Evolutionary conservation across 2,329 filamentous ascomycete species (phyloP), one percentile per base, ranked within the genome.

Genomic region (Macrophomina tecta): DNA sequence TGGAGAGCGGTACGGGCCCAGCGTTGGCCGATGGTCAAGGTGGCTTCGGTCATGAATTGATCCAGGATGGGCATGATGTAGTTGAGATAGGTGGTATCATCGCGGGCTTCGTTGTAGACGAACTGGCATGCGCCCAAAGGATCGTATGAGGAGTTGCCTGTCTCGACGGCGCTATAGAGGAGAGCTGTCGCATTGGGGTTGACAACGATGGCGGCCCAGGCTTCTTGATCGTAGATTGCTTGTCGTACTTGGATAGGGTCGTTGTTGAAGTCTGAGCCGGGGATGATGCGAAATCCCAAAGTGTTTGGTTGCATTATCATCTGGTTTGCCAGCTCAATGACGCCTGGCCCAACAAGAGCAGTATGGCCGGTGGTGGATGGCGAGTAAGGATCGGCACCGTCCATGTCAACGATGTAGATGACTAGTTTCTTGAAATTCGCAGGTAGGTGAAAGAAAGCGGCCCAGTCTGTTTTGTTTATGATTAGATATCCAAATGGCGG

Each of bases 371-470:
- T 80, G 16, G 67, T 61, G 11, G 55, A 60, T 34, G 12, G 8
- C 69, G 80, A 72, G 69, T 85, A 88, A 1, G 86, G 86, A 1
- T 83, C 78, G 53, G 82, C 81, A 4, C 84, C 85, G 72, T 91
- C 88, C 69, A 90, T 89, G 73, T 90, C 86, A 34, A 90, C 87
- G 1, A 90, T 83, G 68, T 85, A 84, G 8, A 90, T 80, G 3
- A 79, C 81, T 7, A 90, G 74, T 0, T 78, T 75, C 2, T 76
- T 77, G 18, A 84, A 76, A 63, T 85, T 87, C 52, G 78, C 70
- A 11, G 87, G 79, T 0, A 85, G 80, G 14, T 80, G 72, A 71
- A 81, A 86, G 23, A 90, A 83, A 0, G 84, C 83, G 0, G 79
- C 87, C 87, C 87, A 90, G 76, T 87, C 71, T 73, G 36, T 8